phyloP scores from a whole-genome alignment of 441 rosid species.

The Lepidium campestre region DNA sequence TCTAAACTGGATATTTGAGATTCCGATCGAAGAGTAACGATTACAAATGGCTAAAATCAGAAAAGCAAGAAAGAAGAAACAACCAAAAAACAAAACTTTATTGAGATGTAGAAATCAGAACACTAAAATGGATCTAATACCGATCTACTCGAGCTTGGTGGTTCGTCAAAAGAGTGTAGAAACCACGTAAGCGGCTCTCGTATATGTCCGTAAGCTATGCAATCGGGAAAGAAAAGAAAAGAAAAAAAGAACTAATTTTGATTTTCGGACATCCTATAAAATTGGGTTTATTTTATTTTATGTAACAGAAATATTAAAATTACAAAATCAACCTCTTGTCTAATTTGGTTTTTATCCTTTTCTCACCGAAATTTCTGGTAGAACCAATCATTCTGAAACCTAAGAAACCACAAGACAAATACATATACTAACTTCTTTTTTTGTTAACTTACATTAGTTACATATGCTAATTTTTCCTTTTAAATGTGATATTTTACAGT shows the following conservation, averaged over 20 bases:
- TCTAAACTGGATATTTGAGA: not conserved
- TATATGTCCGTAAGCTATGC: not conserved
- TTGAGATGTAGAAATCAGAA: not conserved
- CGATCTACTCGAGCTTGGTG: constrained; percentile 13
- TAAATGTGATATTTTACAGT: not conserved
- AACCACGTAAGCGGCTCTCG: constrained; percentile 5
- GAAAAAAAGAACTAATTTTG: not conserved
- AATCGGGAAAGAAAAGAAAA: no score
- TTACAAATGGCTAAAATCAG: not conserved
- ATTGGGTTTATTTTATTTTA: not conserved
- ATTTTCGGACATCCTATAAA: no score
- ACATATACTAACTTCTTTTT: not conserved
- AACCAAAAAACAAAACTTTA: not conserved
- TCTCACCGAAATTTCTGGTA: constrained; percentile 5
- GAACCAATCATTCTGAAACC: constrained; percentile 12
- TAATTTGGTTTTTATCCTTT: not conserved
- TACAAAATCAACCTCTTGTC: not conserved
- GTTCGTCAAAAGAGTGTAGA: constrained; percentile 9
- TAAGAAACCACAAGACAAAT: not conserved
- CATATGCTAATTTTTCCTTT: not conserved
- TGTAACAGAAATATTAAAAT: not conserved
- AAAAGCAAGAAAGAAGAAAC: not conserved
- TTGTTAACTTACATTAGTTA: no score
- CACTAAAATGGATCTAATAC: constrained; percentile 1
- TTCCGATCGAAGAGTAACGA: not conserved